Percentiles rank a stretch among this genome's conserved stretches.
Evolutionary conservation across 345 rosid genomes (phyloP).

Genomic region (Draba incana): DNA sequence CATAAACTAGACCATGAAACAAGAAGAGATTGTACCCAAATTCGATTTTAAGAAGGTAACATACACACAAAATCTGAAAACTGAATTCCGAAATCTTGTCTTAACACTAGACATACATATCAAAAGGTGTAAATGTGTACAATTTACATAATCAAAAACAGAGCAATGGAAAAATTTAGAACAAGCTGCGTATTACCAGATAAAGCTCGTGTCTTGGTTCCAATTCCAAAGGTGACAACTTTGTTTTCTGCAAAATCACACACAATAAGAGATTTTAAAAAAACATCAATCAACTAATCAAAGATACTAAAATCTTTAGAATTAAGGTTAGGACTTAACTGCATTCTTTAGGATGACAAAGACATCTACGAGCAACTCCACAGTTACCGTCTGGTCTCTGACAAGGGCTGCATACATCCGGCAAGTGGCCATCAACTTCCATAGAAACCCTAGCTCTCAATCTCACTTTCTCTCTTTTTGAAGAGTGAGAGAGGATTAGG

Average conservation of each 20-base stretch:
- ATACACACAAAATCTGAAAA: too few species aligned
- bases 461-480: constrained; percentile 29
- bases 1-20: background rate
- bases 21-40: background rate
- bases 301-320: background rate
- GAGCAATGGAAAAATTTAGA: background rate
- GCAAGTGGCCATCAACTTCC: constrained; percentile 63
- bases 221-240: constrained; percentile 32
- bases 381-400: constrained; percentile 65
- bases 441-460: constrained; percentile 54
- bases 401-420: constrained; percentile 59
- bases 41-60: background rate
- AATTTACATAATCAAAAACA: constrained; percentile 21
- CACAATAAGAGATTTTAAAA: background rate
- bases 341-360: constrained; percentile 69
- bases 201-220: constrained; percentile 25
- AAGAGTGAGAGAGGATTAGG: constrained; percentile 9
- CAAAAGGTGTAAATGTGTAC: background rate
- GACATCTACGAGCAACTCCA: constrained; percentile 63
- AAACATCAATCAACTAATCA: background rate
- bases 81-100: background rate
- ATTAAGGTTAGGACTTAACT: constrained; percentile 46
- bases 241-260: constrained; percentile 30
- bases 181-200: constrained; percentile 15
- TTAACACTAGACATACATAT: background rate